phyloP scores from a whole-genome alignment of 768 basidiomycete genomes.

The Pisolithus albus region DNA sequence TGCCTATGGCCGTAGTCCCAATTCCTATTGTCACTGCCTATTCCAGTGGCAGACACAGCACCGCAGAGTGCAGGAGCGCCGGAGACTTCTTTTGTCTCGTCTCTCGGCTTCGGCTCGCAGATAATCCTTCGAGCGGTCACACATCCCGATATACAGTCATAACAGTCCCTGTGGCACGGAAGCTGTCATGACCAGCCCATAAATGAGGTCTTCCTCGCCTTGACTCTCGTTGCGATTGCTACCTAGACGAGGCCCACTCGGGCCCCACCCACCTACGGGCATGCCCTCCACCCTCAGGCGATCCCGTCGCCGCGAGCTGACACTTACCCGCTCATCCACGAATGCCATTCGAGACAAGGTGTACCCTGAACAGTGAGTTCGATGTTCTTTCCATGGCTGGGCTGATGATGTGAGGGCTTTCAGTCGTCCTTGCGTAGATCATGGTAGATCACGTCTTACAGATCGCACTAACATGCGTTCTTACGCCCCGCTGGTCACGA shows the following conservation, averaged over 20 bases:
- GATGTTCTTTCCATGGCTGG: not conserved
- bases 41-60: constrained; percentile 7
- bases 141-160: constrained; percentile 6
- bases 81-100: constrained; percentile 4
- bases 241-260: constrained; percentile 9
- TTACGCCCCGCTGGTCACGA: constrained; percentile 12
- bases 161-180: constrained; percentile 25
- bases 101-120: not conserved
- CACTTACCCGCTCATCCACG: constrained; percentile 45
- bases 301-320: constrained; percentile 41
- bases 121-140: not conserved
- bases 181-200: constrained; percentile 17
- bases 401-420: not conserved
- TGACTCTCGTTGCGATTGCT: constrained; percentile 6
- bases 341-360: constrained; percentile 40
- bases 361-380: constrained; percentile 26
- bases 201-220: constrained; percentile 17
- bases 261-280: constrained; percentile 14
- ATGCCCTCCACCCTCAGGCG: constrained; percentile 40
- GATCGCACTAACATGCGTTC: constrained; percentile 16
- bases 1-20: not conserved
- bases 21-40: not conserved
- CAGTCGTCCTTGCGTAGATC: constrained; percentile 13
- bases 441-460: constrained; percentile 14
- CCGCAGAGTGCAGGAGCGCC: not conserved